Percentiles rank a stretch among this genome's conserved stretches.
These are phyloP conservation scores for Ophiostoma himal-ulmi DNA, from an alignment of 2,329 filamentous ascomycete genomes.

Conservation along the genomic window DNA sequence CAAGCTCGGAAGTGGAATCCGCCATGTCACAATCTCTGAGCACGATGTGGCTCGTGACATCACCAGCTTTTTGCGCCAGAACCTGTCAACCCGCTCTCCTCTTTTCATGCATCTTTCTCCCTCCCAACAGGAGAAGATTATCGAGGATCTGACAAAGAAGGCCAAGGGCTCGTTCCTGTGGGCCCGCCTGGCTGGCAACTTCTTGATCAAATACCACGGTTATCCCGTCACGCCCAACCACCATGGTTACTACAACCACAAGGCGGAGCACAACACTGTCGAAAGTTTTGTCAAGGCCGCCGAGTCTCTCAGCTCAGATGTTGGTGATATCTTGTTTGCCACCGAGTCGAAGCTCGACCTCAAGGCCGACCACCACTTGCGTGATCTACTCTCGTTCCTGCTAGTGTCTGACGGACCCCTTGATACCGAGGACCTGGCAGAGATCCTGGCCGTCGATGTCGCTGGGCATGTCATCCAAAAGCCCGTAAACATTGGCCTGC, in stretches of 20 bases:
- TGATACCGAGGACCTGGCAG: slow-evolving; percentile 31
- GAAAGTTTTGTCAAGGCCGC: slow-evolving; percentile 28
- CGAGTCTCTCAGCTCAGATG: slow-evolving; percentile 27
- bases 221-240: slow-evolving; percentile 5
- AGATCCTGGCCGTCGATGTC: slow-evolving; percentile 33
- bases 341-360: slow-evolving; percentile 29
- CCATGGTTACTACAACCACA: slow-evolving; percentile 23
- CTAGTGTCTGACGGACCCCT: slow-evolving; percentile 34
- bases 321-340: slow-evolving; percentile 30
- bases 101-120: slow-evolving; percentile 27
- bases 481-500: slow-evolving; percentile 26
- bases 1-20: slow-evolving; percentile 32
- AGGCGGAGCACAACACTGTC: slow-evolving; percentile 16
- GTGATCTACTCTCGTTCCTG: slow-evolving; percentile 34
- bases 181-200: slow-evolving; percentile 33
- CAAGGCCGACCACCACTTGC: slow-evolving; percentile 29
- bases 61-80: slow-evolving; percentile 31
- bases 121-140: slow-evolving; percentile 27
- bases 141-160: slow-evolving; percentile 32
- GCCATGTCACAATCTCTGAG: slow-evolving; percentile 33
- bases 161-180: slow-evolving; percentile 37
- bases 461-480: slow-evolving; percentile 25
- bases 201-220: slow-evolving; percentile 29
- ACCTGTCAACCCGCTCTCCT: slow-evolving; percentile 24
- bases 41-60: slow-evolving; percentile 35